phyloP scores from a whole-genome alignment of 2,329 filamentous ascomycete genomes.

The Alternaria ethzedia region DNA sequence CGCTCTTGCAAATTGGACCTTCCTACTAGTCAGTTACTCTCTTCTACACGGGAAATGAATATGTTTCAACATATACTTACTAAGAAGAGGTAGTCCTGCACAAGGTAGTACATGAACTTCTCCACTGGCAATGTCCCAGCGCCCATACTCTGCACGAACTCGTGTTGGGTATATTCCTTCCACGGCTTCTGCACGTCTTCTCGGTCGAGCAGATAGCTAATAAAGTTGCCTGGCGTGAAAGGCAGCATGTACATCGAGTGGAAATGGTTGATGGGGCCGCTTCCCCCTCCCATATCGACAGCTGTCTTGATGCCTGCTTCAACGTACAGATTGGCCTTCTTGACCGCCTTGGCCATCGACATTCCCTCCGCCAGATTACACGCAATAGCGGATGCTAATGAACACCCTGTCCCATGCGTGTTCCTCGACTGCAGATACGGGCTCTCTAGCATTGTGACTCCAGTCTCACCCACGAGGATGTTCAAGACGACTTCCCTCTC shows the following conservation, averaged over 20 bases:
- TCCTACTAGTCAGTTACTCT: slow-evolving; percentile 11
- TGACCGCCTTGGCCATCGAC: slow-evolving; percentile 66
- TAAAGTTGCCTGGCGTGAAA: slow-evolving; percentile 76
- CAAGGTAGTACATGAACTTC: slow-evolving; percentile 85
- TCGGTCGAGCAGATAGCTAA: slow-evolving; percentile 81
- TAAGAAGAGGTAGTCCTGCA: slow-evolving; percentile 91
- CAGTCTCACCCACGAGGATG: slow-evolving; percentile 70
- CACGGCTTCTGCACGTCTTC: slow-evolving; percentile 77
- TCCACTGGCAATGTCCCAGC: slow-evolving; percentile 75
- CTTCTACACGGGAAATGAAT: neutral
- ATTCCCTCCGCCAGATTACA: slow-evolving; percentile 71
- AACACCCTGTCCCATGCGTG: slow-evolving; percentile 95
- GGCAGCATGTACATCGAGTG: slow-evolving; percentile 73
- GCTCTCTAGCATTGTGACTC: slow-evolving; percentile 70
- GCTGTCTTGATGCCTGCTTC: slow-evolving; percentile 73
- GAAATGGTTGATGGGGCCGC: slow-evolving; percentile 79
- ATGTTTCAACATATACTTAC: slow-evolving; percentile 53
- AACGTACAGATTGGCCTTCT: slow-evolving; percentile 72
- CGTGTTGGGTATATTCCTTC: slow-evolving; percentile 78
- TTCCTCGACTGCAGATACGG: slow-evolving; percentile 75
- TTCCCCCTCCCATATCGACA: slow-evolving; percentile 67
- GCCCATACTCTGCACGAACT: slow-evolving; percentile 79
- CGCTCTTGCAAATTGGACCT: slow-evolving; percentile 87
- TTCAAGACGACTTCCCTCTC: slow-evolving; percentile 76
- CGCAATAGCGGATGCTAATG: slow-evolving; percentile 83